Percentiles rank a stretch among this genome's conserved stretches.
Evolutionary conservation across 768 basidiomycete species (phyloP).

Genomic region (Suillus occidentalis): DNA sequence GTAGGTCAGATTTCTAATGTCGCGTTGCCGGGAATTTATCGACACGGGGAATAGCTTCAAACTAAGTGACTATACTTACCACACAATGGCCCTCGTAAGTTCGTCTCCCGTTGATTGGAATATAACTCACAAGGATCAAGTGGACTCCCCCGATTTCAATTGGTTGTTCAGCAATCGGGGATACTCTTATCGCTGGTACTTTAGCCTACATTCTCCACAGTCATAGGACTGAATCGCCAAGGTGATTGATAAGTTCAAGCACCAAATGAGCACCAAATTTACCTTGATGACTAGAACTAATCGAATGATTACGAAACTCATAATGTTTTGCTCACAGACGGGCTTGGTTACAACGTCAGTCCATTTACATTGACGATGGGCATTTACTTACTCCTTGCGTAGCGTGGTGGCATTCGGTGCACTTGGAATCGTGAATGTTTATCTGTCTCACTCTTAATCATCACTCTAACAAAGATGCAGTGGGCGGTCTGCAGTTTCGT

Average conservation of each 20-base stretch:
- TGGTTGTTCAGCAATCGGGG: conserved; percentile 21
- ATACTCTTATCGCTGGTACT: conserved; percentile 24
- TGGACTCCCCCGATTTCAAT: conserved; percentile 25
- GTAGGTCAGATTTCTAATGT: not conserved
- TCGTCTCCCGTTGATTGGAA: not conserved
- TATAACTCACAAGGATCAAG: conserved; percentile 10
- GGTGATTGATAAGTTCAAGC: conserved; percentile 11
- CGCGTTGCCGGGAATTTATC: not conserved
- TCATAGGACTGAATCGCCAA: conserved; percentile 8
- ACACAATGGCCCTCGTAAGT: not conserved
- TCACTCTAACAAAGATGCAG: conserved; percentile 11
- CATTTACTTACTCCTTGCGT: not conserved
- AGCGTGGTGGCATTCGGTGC: conserved; percentile 20
- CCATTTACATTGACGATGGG: not conserved
- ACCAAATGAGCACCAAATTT: not conserved
- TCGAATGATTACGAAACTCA: conserved; percentile 18
- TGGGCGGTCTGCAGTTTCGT: conserved; percentile 23
- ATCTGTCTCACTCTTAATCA: not conserved
- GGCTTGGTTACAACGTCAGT: conserved; percentile 27
- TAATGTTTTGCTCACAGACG: conserved; percentile 27
- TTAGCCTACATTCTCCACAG: conserved; percentile 16
- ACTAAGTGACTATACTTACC: not conserved
- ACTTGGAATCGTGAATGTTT: conserved; percentile 18
- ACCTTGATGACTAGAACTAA: conserved; percentile 11
- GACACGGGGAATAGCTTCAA: not conserved